Evolutionary conservation across 768 basidiomycete genomes (phyloP).

Genomic region (Pisolithus sp.): DNA sequence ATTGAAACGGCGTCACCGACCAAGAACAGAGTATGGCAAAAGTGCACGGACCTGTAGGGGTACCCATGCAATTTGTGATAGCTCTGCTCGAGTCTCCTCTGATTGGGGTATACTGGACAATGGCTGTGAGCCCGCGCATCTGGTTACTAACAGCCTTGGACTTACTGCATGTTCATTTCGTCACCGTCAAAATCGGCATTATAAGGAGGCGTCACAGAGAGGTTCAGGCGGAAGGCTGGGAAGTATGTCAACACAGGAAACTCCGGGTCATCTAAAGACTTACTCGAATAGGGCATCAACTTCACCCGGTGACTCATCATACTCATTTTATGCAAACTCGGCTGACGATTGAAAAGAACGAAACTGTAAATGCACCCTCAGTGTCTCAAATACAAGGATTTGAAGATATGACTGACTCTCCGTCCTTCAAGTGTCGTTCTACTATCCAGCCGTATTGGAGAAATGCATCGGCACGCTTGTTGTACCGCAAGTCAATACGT

Average conservation of each 20-base stretch:
- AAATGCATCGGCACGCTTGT: slow-evolving; percentile 91
- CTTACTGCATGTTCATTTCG: slow-evolving; percentile 99
- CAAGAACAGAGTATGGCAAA: neutral
- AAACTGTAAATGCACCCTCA: slow-evolving; percentile 40
- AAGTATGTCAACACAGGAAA: slow-evolving; percentile 15
- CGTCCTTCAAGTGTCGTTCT: slow-evolving; percentile 94
- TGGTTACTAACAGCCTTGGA: slow-evolving; percentile 15
- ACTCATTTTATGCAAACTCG: slow-evolving; percentile 98
- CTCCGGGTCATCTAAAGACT: slow-evolving; percentile 27
- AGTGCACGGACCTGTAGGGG: slow-evolving; percentile 70
- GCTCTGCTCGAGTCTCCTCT: slow-evolving; percentile 95
- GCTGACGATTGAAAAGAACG: slow-evolving; percentile 97
- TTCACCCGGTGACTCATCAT: slow-evolving; percentile 99
- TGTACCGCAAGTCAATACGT: slow-evolving; percentile 93
- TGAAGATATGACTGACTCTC: slow-evolving; percentile 68
- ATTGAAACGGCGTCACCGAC: neutral
- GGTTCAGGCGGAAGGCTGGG: slow-evolving; percentile 90
- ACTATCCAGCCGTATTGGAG: slow-evolving; percentile 99
- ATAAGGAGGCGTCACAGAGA: slow-evolving; percentile 97
- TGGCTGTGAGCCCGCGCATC: slow-evolving; percentile 5
- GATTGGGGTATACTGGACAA: slow-evolving; percentile 82
- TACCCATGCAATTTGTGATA: slow-evolving; percentile 99
- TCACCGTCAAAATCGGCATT: slow-evolving; percentile 99
- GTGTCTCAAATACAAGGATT: neutral
- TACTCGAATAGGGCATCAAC: slow-evolving; percentile 97